Base-by-base conservation (phyloP, 257 asterid genomes). In the Capsicum pubescens region DNA sequence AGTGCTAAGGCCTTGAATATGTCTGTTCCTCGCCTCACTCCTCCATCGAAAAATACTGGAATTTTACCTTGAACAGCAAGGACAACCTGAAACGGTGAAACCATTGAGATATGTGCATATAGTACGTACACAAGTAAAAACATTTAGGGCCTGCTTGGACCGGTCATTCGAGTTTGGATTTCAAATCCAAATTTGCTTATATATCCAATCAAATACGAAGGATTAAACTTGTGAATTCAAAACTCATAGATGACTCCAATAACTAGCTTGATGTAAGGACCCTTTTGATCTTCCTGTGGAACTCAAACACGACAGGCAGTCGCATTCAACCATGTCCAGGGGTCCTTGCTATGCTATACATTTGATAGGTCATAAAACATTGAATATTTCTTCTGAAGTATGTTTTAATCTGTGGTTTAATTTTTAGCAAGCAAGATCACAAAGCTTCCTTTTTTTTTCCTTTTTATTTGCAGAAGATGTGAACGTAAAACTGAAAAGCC, bases 1-100 rank as follows among this genome's bases (percentile, higher is more conserved):
- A 92, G 92, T 74, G 94, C 94, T 71, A 93, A 88, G 89, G 92
- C 95, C 90, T 93, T 92, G 88, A 93, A 93, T 68, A 92, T 76
- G 76, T 92, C 94, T 3, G 95, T 90, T 80, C 95, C 95, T 14
- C 97, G 90, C 83, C 97, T 88, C 67, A 93, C 88, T 14, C 97
- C 95, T 72, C 95, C 97, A 83, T 93, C 95, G 14, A 93, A 48
- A 36, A 91, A 82, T 44, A 92, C 92, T 0, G 92, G 93, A n/a
- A 92, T 84, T 87, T 84, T 91, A 84, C 94, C 94, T 87, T 84
- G 83, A 55, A 90, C 94, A 70, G 93, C 91, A 70, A 54, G 64
- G 69, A 90, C 91, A 80, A 91, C 95, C 97, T 91, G 85, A 81
- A 78, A 58, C 16, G 36, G 9, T 50, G 26, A 39, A 46, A 46